A percentile compares a stretch with the other conserved stretches of the same genome.
phyloP scores from a whole-genome alignment of 2,329 filamentous ascomycete genomes.

The Apiospora aurea region DNA sequence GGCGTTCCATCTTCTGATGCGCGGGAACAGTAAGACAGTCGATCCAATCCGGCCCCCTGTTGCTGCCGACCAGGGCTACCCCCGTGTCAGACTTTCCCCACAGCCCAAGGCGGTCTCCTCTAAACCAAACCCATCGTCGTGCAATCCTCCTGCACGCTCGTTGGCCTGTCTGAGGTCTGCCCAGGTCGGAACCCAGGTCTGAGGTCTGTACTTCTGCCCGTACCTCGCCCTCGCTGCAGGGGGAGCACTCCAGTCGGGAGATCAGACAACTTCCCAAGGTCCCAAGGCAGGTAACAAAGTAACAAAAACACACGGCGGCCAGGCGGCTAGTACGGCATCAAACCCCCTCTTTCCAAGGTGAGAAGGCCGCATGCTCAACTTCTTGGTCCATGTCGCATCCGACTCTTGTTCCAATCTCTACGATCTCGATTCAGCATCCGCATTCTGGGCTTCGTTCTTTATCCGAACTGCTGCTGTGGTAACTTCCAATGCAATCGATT shows the following conservation, averaged over 20 bases:
- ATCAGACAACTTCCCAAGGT: slow-evolving; percentile 16
- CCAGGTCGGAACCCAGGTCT: background rate
- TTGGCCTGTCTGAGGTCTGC: slow-evolving; percentile 14
- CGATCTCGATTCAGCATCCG: slow-evolving; percentile 27
- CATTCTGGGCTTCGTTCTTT: slow-evolving; percentile 26
- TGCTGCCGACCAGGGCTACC: background rate
- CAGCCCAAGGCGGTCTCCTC: slow-evolving; percentile 8
- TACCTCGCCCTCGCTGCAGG: background rate
- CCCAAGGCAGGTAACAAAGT: background rate
- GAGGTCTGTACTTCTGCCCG: background rate
- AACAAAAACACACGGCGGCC: slow-evolving; percentile 10
- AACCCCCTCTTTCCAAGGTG: slow-evolving; percentile 21
- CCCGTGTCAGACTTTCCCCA: slow-evolving; percentile 12
- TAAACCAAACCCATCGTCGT: slow-evolving; percentile 10
- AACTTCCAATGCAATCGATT: slow-evolving; percentile 24
- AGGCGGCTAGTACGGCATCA: background rate
- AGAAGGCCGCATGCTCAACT: slow-evolving; percentile 6
- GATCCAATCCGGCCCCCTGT: background rate
- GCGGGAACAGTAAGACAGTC: slow-evolving; percentile 12
- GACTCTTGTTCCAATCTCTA: slow-evolving; percentile 31
- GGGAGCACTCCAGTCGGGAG: background rate
- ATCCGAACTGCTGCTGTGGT: slow-evolving; percentile 23
- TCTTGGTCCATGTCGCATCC: slow-evolving; percentile 33
- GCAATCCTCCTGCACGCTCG: slow-evolving; percentile 17
- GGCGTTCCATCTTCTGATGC: slow-evolving; percentile 17